Percentiles rank a stretch among this genome's conserved stretches.
Evolutionary conservation across 805 yeast species (phyloP).

Genomic region (Grigorovia transvaalensis): DNA sequence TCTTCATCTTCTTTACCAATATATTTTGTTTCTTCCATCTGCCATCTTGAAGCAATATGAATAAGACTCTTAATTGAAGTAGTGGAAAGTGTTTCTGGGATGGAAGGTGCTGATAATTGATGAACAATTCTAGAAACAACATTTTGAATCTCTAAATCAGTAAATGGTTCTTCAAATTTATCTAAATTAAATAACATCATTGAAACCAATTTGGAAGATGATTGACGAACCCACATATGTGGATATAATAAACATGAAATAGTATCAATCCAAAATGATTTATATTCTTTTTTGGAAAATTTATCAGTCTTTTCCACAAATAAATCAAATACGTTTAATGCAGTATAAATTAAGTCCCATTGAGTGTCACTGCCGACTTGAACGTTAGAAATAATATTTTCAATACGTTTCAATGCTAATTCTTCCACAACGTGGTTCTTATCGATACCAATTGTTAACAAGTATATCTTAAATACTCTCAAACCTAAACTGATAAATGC

Average conservation of each 20-base stretch:
- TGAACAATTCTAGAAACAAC: conserved; percentile 60
- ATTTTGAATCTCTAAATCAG: conserved; percentile 46
- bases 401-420: conserved; percentile 30
- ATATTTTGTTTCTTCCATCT: conserved; percentile 32
- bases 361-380: conserved; percentile 36
- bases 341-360: conserved; percentile 74
- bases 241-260: conserved; percentile 61
- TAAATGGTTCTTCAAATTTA: conserved; percentile 27
- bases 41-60: conserved; percentile 53
- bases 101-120: conserved; percentile 71
- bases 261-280: conserved; percentile 40
- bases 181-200: conserved; percentile 36
- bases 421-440: conserved; percentile 32
- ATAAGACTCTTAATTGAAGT: conserved; percentile 62
- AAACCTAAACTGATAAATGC: conserved; percentile 64
- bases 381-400: conserved; percentile 28
- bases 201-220: conserved; percentile 51
- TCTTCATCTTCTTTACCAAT: conserved; percentile 24
- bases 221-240: conserved; percentile 81
- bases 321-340: conserved; percentile 42
- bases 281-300: conserved; percentile 25
- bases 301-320: conserved; percentile 32
- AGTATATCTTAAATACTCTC: conserved; percentile 53
- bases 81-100: conserved; percentile 51
- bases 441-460: conserved; percentile 38